phyloP scores from a whole-genome alignment of 2,329 filamentous ascomycete genomes.

The Calonectria hawksworthii region DNA sequence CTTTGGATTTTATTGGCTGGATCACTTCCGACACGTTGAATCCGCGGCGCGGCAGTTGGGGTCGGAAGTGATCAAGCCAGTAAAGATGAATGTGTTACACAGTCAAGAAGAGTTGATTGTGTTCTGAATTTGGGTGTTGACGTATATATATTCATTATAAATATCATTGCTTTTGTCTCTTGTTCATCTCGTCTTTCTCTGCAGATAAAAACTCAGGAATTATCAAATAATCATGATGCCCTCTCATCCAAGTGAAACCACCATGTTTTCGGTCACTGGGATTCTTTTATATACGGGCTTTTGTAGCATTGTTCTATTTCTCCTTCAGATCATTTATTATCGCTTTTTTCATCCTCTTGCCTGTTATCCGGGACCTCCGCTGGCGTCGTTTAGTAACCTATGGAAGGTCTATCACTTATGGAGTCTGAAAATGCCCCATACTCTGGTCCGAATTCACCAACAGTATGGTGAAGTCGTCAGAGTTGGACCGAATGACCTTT shows the following conservation, averaged over 20 bases:
- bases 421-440: slow-evolving; percentile 18
- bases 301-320: not conserved
- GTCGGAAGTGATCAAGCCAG: not conserved
- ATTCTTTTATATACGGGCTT: not conserved
- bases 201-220: not conserved
- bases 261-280: not conserved
- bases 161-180: not conserved
- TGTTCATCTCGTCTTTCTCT: not conserved
- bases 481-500: slow-evolving; percentile 17
- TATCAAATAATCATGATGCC: not conserved
- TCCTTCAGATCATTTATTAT: slow-evolving; percentile 7
- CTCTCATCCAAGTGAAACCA: not conserved
- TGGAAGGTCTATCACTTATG: slow-evolving; percentile 21
- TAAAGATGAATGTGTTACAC: not conserved
- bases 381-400: slow-evolving; percentile 12
- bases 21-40: not conserved
- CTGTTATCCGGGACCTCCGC: slow-evolving; percentile 9
- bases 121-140: not conserved
- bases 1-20: not conserved
- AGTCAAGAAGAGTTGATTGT: not conserved
- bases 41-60: not conserved
- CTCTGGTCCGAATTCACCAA: not conserved
- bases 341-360: slow-evolving; percentile 8
- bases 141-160: not conserved
- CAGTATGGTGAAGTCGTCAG: slow-evolving; percentile 17